Base-by-base conservation (phyloP, 179 eudicot genomes). In the Monotropa hypopitys region DNA sequence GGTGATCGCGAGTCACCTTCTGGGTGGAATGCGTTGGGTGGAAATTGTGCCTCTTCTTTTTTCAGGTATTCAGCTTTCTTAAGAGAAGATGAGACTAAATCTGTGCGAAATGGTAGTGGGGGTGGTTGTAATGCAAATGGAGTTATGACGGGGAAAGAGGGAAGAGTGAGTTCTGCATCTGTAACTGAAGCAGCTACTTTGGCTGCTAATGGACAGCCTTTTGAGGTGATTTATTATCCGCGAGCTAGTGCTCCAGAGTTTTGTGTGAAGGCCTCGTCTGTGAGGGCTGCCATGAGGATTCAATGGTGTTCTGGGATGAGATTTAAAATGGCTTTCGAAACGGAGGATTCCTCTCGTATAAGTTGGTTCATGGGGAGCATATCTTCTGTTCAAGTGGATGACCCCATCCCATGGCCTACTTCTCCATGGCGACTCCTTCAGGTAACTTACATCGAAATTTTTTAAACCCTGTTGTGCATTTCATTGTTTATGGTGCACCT, bases 361-460 rank as follows among this genome's bases (percentile, higher is more conserved):
- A 93, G 98, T 78, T 95, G 99, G 99, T 95, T 91, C 80, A 90
- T 91, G 97, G 99, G 99, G 28, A 93, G 94, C 46, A 80, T 93
- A 35, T 90, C 98, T 56, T 79, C 87, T 46, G 97, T 96, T 66
- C 91, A 90, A 70, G 96, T 88, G 5, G 86, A 91, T 7, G 94
- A 93, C 73, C 96, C 89, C 9, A 66, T 89, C 59, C 97, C 74
- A 57, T 93, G 97, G 99, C 91, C 99, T 70, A 88, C 87, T 46
- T 96, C 99, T 12, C 99, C 98, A 32, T 96, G 99, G 99, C 80
- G 96, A 79, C 89, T 96, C 80, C 94, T 96, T 28, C 92, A 90
- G 98, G 99, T 96, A 86, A 47, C 57, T 80, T 26, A 0, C 43
- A 1, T 4, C 51, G 4, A 4, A 1, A 40, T 0, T 63, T 61